Evolutionary conservation across 495 filamentous ascomycete species (phyloP), one percentile per base, ranked within the genome.

Genomic region (Penicillium mononematosum): DNA sequence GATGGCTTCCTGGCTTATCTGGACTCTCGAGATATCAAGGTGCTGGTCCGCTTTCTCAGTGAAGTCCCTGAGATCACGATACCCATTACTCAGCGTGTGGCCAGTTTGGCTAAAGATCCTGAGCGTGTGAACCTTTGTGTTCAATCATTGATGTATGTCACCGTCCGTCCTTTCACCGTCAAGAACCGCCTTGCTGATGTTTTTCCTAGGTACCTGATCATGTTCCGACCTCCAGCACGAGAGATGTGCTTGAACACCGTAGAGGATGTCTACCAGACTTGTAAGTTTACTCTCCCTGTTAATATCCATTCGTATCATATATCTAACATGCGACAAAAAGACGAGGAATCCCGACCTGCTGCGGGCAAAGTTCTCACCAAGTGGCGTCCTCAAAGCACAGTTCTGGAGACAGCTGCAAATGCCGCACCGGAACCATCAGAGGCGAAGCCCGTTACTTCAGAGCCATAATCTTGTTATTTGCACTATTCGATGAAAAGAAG

Each of bases 1-100:
- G 92, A 97, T 68, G 87, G 86, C n/a, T 87, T 98, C 56, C 65
- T 93, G 20, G 87, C 88, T 8, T 98, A 94, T 70, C 76, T 97
- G 11, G 92, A 96, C 60, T 79, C 84, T 25, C 86, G 88, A 50
- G 95, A 98, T 70, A 73, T 67, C 52, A 94, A 92, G 67, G 80
- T 92, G 31, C 75, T 98, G 25, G 92, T 94, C 42, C 83, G 91
- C 34, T 95, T 97, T 70, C 78, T 99, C 11, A 90, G 90, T 32
- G 95, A 99, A 70, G 85, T 98, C 46, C 95, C 94, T 0, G 87
- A 88, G 36, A 75, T 99, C 29, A 88, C 83, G 22, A 64, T 76
- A 20, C 75, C 81, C 11, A 79, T 97, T 56, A 79, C 96, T 14
- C 78, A 85, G 29, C 79, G 88, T 51, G 82, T 97, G 43, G 89